phyloP scores from a whole-genome alignment of 192 early-diverging fungal species.

The Podila horticola region DNA sequence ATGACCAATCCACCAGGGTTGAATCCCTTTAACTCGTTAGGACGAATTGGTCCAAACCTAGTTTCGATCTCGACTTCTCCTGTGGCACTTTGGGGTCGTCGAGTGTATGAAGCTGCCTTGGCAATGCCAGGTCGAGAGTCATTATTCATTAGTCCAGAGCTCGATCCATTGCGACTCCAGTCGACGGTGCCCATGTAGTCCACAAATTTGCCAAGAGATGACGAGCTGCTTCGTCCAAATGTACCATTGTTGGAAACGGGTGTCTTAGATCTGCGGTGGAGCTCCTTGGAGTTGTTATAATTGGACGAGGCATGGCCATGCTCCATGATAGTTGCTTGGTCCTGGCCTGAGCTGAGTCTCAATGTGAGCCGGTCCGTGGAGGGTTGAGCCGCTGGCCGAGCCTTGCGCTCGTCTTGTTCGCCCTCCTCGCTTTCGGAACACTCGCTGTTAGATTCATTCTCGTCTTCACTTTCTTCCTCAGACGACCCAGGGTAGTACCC shows the following conservation, averaged over 20 bases:
- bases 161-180: conserved; percentile 35
- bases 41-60: conserved; percentile 17
- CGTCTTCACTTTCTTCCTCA: neutral
- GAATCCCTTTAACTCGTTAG: conserved; percentile 16
- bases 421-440: neutral
- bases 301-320: neutral
- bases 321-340: neutral
- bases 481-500: neutral
- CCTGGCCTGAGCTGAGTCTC: neutral
- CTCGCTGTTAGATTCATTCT: neutral
- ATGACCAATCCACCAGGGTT: conserved; percentile 31
- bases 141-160: conserved; percentile 13
- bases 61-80: conserved; percentile 36
- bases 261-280: neutral
- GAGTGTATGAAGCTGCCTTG: neutral
- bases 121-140: conserved; percentile 14
- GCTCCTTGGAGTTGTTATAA: neutral
- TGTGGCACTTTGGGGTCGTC: neutral
- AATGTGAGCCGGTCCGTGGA: neutral
- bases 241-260: conserved; percentile 14
- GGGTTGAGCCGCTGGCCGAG: neutral
- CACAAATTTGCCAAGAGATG: neutral
- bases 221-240: neutral
- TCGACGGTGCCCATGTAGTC: conserved; percentile 3
- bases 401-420: neutral